phyloP scores from a whole-genome alignment of 2,329 filamentous ascomycete genomes.

The Mariannaea elegans region DNA sequence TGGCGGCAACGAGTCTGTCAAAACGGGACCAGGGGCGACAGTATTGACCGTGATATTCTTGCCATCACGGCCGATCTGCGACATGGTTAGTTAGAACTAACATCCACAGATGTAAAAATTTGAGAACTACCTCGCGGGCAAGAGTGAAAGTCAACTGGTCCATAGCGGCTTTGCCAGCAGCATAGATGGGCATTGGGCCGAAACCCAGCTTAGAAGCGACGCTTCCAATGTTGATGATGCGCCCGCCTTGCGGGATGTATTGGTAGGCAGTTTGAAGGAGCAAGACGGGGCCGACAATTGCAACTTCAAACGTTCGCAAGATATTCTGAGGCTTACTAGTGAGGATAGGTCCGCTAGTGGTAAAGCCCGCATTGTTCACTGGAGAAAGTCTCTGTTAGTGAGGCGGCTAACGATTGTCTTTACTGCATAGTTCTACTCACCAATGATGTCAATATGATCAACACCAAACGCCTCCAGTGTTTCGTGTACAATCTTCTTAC shows the following conservation, averaged over 20 bases:
- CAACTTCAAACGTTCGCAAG: constrained; percentile 41
- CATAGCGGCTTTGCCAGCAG: constrained; percentile 43
- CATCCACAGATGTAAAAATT: accelerated
- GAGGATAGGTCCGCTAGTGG: constrained; percentile 21
- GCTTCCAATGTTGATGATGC: constrained; percentile 35
- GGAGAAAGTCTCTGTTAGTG: constrained; percentile 7
- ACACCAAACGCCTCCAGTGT: constrained; percentile 43
- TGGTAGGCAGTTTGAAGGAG: constrained; percentile 43
- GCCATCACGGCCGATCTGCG: constrained; percentile 22
- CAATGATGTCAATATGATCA: constrained; percentile 47
- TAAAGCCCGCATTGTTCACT: constrained; percentile 46
- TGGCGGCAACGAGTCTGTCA: constrained; percentile 41
- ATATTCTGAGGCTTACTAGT: constrained; percentile 38
- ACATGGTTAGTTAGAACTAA: background rate
- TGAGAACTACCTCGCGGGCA: constrained; percentile 41
- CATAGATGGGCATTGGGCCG: constrained; percentile 20
- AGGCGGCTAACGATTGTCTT: background rate
- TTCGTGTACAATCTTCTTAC: constrained; percentile 42
- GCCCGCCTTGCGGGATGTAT: constrained; percentile 42
- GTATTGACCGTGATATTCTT: constrained; percentile 48
- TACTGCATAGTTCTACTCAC: background rate
- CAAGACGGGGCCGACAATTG: constrained; percentile 44
- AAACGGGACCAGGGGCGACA: constrained; percentile 47
- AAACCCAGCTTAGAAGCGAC: constrained; percentile 28
- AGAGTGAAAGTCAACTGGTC: constrained; percentile 43